phyloP scores from a whole-genome alignment of 176 grass and related monocot genomes.

The Phoenix dactylifera region DNA sequence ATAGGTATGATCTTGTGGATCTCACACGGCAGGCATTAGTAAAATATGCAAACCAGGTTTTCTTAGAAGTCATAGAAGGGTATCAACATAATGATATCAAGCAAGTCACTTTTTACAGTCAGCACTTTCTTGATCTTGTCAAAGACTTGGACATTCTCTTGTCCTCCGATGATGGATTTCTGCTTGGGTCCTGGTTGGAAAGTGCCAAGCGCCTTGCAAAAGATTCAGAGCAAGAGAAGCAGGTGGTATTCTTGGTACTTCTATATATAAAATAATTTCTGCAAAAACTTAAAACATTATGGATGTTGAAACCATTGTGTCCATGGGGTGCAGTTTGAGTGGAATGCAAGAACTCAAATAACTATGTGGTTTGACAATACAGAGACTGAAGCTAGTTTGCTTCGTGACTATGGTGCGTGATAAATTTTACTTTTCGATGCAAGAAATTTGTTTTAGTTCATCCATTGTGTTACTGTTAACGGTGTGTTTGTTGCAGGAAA shows the following conservation, averaged over 20 bases:
- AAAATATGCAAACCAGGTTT: slow-evolving; percentile 69
- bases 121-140: slow-evolving; percentile 52
- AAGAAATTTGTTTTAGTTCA: neutral
- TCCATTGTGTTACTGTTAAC: neutral
- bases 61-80: slow-evolving; percentile 45
- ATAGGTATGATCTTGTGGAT: slow-evolving; percentile 77
- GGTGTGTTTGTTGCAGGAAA: slow-evolving; percentile 43
- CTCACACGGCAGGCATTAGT: slow-evolving; percentile 71
- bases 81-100: slow-evolving; percentile 39
- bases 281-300: neutral
- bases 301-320: neutral
- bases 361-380: slow-evolving; percentile 96
- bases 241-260: slow-evolving; percentile 32
- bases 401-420: slow-evolving; percentile 58
- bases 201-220: slow-evolving; percentile 54
- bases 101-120: slow-evolving; percentile 29
- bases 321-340: slow-evolving; percentile 61
- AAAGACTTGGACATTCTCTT: slow-evolving; percentile 50
- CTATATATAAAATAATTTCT: slow-evolving; percentile 1
- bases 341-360: slow-evolving; percentile 89
- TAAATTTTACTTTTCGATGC: too few relatives aligned
- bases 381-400: slow-evolving; percentile 56
- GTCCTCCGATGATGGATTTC: slow-evolving; percentile 64
- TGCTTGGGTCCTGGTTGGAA: slow-evolving; percentile 80
- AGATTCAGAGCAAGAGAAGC: slow-evolving; percentile 37